Evolutionary conservation across 495 filamentous ascomycete genomes (phyloP), one percentile per base, ranked within the genome.

Genomic region (Penicillium roqueforti): DNA sequence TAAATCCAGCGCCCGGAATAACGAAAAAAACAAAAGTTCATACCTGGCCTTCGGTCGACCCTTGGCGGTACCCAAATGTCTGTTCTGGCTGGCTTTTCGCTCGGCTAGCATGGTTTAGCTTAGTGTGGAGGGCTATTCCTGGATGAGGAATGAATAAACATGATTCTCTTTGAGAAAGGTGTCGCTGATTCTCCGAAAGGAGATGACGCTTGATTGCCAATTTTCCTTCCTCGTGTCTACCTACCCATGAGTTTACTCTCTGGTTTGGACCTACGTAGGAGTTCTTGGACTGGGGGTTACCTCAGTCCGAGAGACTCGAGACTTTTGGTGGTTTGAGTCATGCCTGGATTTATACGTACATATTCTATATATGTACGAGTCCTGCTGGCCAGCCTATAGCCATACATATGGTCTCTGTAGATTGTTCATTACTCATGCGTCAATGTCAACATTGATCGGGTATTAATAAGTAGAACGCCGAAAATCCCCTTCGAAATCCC

Each of bases 161-260:
- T 78, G 75, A 79, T 79, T 75, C 69, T 78, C 66, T 58, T 60
- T 76, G 77, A 73, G 76, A 73, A 78, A 92, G 89, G 90, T 93
- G 89, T 95, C 90, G 88, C 88, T 67, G 86, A 92, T 80, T 90
- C 85, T 80, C 73, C 69, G 68, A 58, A 43, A 63, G 76, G 75
- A 70, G 87, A 88, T 82, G 83, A 93, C 62, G 88, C 88, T 95
- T 89, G 90, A 95, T 88, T 83, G 90, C 90, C 90, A 93, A 83
- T 76, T 72, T 69, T 64, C 58, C 53, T 71, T 67, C 57, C 60
- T 65, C 76, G 69, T 73, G 55, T 51, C 51, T 68, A 60, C 56
- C 51, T 68, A 60, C 56, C 51, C 61, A 43, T 22, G 37, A 56
- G 42, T 37, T 20, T 40, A 13, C 34, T 19, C 43, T 47, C 47